phyloP scores from a whole-genome alignment of 2,329 filamentous ascomycete species.

The Calycina marina region DNA sequence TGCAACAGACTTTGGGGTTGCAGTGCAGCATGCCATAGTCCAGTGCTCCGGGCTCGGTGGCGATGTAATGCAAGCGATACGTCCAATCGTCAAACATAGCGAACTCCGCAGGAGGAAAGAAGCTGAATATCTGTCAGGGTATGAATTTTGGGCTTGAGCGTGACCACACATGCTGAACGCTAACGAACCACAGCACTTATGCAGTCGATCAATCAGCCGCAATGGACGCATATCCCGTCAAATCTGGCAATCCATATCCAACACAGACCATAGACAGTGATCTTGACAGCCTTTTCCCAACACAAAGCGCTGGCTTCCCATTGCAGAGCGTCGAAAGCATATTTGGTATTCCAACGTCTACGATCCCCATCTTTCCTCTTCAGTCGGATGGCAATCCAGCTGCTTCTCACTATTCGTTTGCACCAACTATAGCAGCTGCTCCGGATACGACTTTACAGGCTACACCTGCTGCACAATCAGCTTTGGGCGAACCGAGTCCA shows the following conservation, averaged over 20 bases:
- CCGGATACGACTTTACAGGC: background rate
- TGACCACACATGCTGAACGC: no score
- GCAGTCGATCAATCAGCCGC: no score
- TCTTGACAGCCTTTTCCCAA: conserved; percentile 7
- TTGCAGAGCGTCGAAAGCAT: background rate
- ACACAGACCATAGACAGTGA: conserved; percentile 4
- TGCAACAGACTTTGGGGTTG: conserved; percentile 21
- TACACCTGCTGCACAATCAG: conserved; percentile 1
- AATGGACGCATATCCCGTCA: no score
- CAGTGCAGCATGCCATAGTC: conserved; percentile 22
- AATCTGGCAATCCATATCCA: conserved; percentile 10
- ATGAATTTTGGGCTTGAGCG: conserved; percentile 10
- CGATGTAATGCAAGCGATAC: conserved; percentile 11
- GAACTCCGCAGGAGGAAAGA: conserved; percentile 18
- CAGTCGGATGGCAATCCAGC: background rate
- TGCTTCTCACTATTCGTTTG: background rate
- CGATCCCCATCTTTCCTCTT: conserved; percentile 3
- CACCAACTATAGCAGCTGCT: conserved; percentile 1
- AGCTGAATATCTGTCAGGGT: conserved; percentile 15
- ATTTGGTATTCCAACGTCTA: conserved; percentile 1
- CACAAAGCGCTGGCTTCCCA: conserved; percentile 8
- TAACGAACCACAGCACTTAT: background rate
- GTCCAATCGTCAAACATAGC: conserved; percentile 18
- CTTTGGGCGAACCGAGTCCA: conserved; percentile 2
- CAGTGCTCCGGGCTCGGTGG: conserved; percentile 16